phyloP scores from a whole-genome alignment of 2,329 filamentous ascomycete genomes.

The Arthrobotrys musiformis region DNA sequence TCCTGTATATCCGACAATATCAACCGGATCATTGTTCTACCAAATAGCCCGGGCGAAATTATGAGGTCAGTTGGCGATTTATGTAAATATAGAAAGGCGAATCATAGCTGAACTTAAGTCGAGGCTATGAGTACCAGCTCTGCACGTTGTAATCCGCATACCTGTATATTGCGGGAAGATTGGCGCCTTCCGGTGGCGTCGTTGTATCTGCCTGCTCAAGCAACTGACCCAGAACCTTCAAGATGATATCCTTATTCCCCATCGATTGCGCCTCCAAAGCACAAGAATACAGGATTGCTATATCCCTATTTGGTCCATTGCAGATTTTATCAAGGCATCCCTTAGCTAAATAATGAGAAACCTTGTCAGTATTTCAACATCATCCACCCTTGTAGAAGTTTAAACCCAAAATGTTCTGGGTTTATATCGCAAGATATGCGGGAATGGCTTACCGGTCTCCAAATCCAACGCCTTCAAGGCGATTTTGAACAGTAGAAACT shows the following conservation, averaged over 20 bases:
- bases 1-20: slow-evolving; percentile 64
- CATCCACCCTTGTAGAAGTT: too few species aligned
- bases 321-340: slow-evolving; percentile 73
- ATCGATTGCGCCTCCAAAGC: slow-evolving; percentile 77
- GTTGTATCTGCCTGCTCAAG: slow-evolving; percentile 69
- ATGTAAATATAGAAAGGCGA: not conserved
- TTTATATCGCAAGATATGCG: not conserved
- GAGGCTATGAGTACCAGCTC: slow-evolving; percentile 59
- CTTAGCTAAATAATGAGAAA: slow-evolving; percentile 66
- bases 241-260: slow-evolving; percentile 71
- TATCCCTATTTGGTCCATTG: slow-evolving; percentile 67
- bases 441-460: slow-evolving; percentile 65
- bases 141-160: slow-evolving; percentile 70
- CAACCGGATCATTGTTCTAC: slow-evolving; percentile 65
- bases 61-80: slow-evolving; percentile 56
- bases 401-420: slow-evolving; percentile 2
- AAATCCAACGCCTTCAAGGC: slow-evolving; percentile 71
- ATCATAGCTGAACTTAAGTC: too few species aligned
- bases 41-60: not conserved
- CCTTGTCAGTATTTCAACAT: slow-evolving; percentile 22
- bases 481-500: slow-evolving; percentile 80
- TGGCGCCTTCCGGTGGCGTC: slow-evolving; percentile 65
- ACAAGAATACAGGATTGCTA: slow-evolving; percentile 80
- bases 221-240: slow-evolving; percentile 71
- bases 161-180: slow-evolving; percentile 73